Evolutionary conservation across 2,329 filamentous ascomycete genomes (phyloP), one percentile per base, ranked within the genome.

Genomic region (Xylaria sp.): DNA sequence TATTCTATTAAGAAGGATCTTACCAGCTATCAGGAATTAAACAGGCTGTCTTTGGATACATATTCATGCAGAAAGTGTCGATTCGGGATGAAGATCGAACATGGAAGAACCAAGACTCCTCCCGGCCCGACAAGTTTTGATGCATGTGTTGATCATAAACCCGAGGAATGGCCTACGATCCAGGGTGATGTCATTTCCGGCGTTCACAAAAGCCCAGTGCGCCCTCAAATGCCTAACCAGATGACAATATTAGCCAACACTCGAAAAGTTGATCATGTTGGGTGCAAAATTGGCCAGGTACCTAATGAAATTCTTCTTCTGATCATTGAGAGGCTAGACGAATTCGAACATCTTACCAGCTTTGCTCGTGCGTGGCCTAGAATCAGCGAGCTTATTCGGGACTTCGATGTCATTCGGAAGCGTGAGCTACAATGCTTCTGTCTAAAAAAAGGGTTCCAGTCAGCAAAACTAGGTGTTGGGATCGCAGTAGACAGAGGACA

Each of bases 341-440:
- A 79, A 12, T 79, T 78, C 10, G 71, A 78, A 43, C 77, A 83
- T 15, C 70, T 84, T 6, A 69, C 79, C 12, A 70, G 72, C 18
- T 78, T 83, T 13, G 74, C 80, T 2, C 73, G 76, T 18, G 80
- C 81, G 7, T 80, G 81, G 73, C 73, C 77, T 0, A 73, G 77
- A 18, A 72, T 84, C 25, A 77, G 78, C 25, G 46, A 68, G 0
- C 66, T 83, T 45, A 72, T 84, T 12, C 64, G 71, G 13, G 73
- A 75, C 0, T 82, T 76, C 53, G 77, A 80, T 55, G 18, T 81
- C 20, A 68, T 84, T 39, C 79, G 81, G 3, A 77, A 78, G 53
- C 80, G 82, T 13, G 83, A 85, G 72, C 73, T 85, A 4, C 80
- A 83, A 60, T 86, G 83, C 71, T 85, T 84, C 70, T 79, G 77